These are phyloP conservation scores for Fusarium neocosmosporiellum DNA, from an alignment of 2,329 filamentous ascomycete genomes.

Conservation along the genomic window DNA sequence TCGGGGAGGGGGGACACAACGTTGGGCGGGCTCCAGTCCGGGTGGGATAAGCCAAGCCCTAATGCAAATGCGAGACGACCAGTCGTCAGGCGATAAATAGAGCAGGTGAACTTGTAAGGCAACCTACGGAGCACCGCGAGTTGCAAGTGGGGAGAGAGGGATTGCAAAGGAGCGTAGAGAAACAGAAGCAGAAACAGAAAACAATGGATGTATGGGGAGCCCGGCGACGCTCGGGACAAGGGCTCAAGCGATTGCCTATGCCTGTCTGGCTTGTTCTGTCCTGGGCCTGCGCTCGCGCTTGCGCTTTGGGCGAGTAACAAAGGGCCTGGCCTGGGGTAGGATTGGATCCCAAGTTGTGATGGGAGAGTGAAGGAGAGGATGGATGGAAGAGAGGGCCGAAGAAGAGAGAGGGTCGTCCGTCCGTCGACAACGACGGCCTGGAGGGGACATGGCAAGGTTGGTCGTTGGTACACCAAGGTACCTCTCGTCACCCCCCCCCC, in stretches of 20 bases:
- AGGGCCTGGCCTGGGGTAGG: conserved; percentile 34
- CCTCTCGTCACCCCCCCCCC: neutral
- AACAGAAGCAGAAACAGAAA: conserved; percentile 37
- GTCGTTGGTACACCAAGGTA: conserved; percentile 27
- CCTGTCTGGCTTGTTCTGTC: neutral
- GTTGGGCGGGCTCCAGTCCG: conserved; percentile 36
- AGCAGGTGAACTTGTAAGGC: conserved; percentile 32
- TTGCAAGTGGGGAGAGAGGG: conserved; percentile 31
- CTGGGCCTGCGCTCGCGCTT: conserved; percentile 28
- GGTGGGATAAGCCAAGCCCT: conserved; percentile 45
- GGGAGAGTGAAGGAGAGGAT: conserved; percentile 31
- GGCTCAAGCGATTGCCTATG: conserved; percentile 14
- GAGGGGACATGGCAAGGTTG: conserved; percentile 26
- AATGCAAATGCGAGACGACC: conserved; percentile 47
- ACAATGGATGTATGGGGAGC: conserved; percentile 28
- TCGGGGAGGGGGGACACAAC: conserved; percentile 23
- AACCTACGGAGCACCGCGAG: conserved; percentile 9
- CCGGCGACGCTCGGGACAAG: conserved; percentile 27
- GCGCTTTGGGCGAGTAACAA: conserved; percentile 39
- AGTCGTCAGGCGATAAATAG: conserved; percentile 42
- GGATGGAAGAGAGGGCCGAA: conserved; percentile 27
- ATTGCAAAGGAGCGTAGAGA: conserved; percentile 45
- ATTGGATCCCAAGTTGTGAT: conserved; percentile 35
- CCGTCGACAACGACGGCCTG: conserved; percentile 5
- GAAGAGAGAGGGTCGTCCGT: conserved; percentile 22